Evolutionary conservation across 2,329 filamentous ascomycete genomes (phyloP).

Genomic region (Fusarium euwallaceae): DNA sequence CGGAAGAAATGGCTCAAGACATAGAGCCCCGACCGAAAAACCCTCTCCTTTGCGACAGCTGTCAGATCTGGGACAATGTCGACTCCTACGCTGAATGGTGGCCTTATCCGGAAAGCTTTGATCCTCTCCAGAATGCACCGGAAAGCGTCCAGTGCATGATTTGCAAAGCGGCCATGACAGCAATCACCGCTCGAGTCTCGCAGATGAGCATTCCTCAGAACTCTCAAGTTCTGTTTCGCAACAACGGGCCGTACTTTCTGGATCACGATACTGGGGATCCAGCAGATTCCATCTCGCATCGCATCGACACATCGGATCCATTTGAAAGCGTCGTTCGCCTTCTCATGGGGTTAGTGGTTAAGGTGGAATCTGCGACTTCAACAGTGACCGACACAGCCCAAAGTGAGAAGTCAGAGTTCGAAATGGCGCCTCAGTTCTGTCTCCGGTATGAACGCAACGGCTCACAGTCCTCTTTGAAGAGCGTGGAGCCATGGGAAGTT

Average conservation of each 20-base stretch:
- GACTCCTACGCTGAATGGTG: not conserved
- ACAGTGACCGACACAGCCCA: not conserved
- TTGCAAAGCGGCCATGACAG: not conserved
- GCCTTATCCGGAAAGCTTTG: not conserved
- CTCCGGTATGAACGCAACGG: not conserved
- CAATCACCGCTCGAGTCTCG: not conserved
- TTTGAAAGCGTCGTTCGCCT: not conserved
- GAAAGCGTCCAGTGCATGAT: not conserved
- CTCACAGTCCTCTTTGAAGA: not conserved
- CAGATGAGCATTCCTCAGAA: not conserved
- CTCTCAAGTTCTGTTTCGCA: not conserved
- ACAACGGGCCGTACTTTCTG: not conserved
- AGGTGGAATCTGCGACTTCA: not conserved
- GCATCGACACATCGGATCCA: not conserved
- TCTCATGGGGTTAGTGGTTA: not conserved
- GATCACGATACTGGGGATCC: not conserved
- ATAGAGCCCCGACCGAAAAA: not conserved
- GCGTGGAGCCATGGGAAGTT: not conserved
- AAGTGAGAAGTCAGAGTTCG: not conserved
- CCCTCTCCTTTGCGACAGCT: not conserved
- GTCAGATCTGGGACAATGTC: not conserved
- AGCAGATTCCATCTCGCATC: not conserved
- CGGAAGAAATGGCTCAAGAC: not conserved
- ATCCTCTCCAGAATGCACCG: not conserved
- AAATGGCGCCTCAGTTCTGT: conserved; percentile 1